A percentile compares a stretch with the other conserved stretches of the same genome.
These are phyloP conservation scores for Colletotrichum abscissum DNA, from an alignment of 2,329 filamentous ascomycete species.

Conservation along the genomic window DNA sequence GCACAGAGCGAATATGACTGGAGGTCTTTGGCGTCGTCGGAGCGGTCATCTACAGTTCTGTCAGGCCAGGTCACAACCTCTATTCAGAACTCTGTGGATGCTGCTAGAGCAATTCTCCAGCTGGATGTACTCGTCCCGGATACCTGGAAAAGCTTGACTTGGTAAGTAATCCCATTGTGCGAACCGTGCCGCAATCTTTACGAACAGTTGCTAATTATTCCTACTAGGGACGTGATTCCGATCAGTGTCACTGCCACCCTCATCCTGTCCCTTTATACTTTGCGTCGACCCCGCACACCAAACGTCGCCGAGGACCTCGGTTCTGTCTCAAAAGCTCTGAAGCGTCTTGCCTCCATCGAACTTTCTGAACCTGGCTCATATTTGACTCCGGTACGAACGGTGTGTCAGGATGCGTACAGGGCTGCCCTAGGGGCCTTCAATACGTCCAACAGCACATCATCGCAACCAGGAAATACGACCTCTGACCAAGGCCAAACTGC, in stretches of 20 bases:
- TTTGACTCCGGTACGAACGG: neutral
- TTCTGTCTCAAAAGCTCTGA: neutral
- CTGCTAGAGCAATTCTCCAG: neutral
- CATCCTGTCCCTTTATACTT: neutral
- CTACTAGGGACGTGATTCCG: neutral
- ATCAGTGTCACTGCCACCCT: neutral
- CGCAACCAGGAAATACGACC: too few species aligned
- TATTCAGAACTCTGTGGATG: neutral
- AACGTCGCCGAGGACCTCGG: neutral
- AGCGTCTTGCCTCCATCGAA: neutral
- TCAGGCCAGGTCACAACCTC: neutral
- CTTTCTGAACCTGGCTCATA: neutral
- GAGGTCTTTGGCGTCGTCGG: neutral
- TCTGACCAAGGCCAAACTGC: neutral
- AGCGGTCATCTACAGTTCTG: too few species aligned
- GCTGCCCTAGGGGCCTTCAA: neutral
- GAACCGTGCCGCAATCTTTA: neutral
- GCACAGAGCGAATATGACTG: neutral
- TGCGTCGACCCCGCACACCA: neutral
- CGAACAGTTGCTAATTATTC: neutral
- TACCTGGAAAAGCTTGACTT: neutral
- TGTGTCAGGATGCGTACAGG: neutral
- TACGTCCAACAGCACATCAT: too few species aligned
- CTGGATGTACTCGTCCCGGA: neutral
- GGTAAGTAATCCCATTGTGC: neutral